These are phyloP conservation scores for Scytalidium lignicola DNA, from an alignment of 2,329 filamentous ascomycete species.

Conservation along the genomic window DNA sequence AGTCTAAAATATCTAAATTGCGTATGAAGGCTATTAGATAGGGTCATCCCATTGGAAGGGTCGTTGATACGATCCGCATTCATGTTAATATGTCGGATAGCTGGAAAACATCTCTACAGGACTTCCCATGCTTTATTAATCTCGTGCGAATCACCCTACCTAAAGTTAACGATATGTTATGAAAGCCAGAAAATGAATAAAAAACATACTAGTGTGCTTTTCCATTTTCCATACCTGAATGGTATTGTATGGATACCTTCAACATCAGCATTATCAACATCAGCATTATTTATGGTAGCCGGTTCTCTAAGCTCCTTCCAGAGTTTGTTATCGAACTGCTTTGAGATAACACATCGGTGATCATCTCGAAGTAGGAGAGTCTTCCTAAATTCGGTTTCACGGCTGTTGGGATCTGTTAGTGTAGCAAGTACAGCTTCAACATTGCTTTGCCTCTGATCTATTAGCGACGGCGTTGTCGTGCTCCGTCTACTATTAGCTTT, in stretches of 20 bases:
- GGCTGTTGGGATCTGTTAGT: neutral
- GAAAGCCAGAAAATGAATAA: no score
- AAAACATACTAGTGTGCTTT: no score
- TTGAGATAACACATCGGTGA: conserved; percentile 4
- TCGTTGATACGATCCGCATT: neutral
- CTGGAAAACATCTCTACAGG: neutral
- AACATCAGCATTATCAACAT: no score
- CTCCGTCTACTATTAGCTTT: neutral
- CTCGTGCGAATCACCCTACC: neutral
- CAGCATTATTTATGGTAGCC: no score
- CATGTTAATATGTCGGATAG: neutral
- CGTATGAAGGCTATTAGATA: neutral
- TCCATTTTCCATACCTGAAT: no score
- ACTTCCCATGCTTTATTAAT: neutral
- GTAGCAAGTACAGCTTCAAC: neutral
- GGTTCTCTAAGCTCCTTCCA: neutral
- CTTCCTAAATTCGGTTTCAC: neutral
- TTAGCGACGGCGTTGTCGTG: neutral
- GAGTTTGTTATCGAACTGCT: neutral
- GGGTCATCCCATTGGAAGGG: neutral
- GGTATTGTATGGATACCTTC: no score
- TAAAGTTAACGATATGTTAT: no score
- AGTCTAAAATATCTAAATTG: neutral
- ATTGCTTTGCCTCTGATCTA: neutral
- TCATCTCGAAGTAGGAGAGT: neutral